Evolutionary conservation across 2,329 filamentous ascomycete genomes (phyloP).

Genomic region (Nemania diffusa): DNA sequence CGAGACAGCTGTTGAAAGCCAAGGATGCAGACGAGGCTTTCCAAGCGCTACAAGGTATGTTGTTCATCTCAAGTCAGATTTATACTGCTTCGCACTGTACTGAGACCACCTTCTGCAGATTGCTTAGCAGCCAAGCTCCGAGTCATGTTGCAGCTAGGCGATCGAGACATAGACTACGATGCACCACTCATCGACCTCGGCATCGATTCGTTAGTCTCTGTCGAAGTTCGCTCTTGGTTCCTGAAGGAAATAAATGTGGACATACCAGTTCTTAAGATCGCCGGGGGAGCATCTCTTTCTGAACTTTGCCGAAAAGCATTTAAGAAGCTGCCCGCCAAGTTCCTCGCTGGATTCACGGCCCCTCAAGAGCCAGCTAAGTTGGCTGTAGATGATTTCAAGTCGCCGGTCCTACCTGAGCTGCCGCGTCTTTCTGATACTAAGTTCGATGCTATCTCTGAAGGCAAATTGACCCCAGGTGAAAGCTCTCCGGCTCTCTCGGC

Average conservation of each 20-base stretch:
- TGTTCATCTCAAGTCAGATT: no score
- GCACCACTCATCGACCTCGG: slow-evolving; percentile 41
- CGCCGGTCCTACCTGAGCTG: no score
- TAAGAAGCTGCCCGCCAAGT: slow-evolving; percentile 21
- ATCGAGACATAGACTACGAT: slow-evolving; percentile 21
- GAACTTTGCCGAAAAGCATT: slow-evolving; percentile 25
- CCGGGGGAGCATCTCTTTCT: slow-evolving; percentile 34
- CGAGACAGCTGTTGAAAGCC: no score
- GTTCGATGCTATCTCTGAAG: no score
- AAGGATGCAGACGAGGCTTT: slow-evolving; percentile 23
- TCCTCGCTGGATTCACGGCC: no score
- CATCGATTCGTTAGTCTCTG: slow-evolving; percentile 49
- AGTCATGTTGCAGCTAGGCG: slow-evolving; percentile 26
- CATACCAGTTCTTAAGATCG: slow-evolving; percentile 57
- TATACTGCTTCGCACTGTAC: no score
- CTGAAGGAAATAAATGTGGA: slow-evolving; percentile 57
- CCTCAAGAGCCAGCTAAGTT: no score
- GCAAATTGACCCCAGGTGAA: no score
- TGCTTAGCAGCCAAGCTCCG: slow-evolving; percentile 30
- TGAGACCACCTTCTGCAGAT: no score
- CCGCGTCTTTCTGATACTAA: no score
- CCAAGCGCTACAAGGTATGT: slow-evolving; percentile 19
- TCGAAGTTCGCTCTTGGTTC: slow-evolving; percentile 60
- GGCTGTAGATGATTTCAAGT: no score
- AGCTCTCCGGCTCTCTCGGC: no score